Percentiles rank a stretch among this genome's conserved stretches.
These are phyloP conservation scores for Angomonas deanei DNA, from an alignment of 208 protist genomes.

Conservation along the genomic window DNA sequence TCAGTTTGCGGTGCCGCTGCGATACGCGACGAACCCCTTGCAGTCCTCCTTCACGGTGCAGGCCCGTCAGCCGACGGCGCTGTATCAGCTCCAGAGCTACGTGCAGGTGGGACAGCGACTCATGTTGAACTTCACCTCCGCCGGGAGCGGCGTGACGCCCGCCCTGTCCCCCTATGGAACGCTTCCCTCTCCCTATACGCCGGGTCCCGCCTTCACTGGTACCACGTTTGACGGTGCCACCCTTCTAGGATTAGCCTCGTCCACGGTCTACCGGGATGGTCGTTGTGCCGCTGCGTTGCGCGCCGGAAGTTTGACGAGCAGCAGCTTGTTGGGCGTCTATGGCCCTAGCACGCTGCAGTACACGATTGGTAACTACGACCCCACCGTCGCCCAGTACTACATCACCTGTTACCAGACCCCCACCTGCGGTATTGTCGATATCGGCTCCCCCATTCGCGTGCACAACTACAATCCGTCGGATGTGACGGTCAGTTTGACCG, in stretches of 20 bases:
- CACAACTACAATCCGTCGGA: conserved; percentile 51
- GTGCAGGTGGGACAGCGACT: conserved; percentile 66
- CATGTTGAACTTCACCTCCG: conserved; percentile 43
- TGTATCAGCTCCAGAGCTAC: conserved; percentile 16
- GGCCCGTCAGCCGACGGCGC: conserved; percentile 25
- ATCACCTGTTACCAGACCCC: conserved; percentile 66
- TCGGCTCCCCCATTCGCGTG: conserved; percentile 38
- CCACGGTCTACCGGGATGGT: conserved; percentile 49
- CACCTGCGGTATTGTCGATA: conserved; percentile 66
- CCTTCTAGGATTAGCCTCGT: conserved; percentile 22
- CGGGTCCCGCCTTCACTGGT: conserved; percentile 50
- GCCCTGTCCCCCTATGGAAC: conserved; percentile 30
- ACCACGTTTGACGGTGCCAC: conserved; percentile 63
- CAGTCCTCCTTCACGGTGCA: conserved; percentile 37
- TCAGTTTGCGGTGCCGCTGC: conserved; percentile 72
- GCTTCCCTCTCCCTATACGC: conserved; percentile 37
- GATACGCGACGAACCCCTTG: conserved; percentile 13
- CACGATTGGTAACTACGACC: conserved; percentile 66
- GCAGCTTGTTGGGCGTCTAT: conserved; percentile 34
- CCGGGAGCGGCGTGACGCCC: conserved; percentile 11
- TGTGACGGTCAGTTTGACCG: conserved; percentile 17
- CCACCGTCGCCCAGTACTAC: conserved; percentile 27
- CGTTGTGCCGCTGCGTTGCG: conserved; percentile 43
- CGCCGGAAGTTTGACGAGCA: conserved; percentile 13
- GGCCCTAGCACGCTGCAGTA: conserved; percentile 19